Base-by-base conservation (phyloP, 75 land plant species). In the Azolla pinnata region DNA sequence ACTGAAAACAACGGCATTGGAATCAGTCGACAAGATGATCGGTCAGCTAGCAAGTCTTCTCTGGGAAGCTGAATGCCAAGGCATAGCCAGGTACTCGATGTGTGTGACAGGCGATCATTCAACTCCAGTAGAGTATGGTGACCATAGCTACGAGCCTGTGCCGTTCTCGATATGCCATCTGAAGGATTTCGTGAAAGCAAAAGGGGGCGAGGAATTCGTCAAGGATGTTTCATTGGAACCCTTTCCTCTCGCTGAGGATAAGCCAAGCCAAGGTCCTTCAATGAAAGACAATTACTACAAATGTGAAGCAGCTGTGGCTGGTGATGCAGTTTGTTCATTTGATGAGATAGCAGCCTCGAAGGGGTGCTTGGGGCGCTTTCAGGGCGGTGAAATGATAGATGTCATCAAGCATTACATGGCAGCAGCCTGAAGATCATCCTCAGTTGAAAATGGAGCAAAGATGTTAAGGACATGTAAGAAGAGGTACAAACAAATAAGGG, bases 101-200 rank as follows among this genome's bases (percentile, higher is more conserved):
- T 93, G 98, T 62, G 72, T 93, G 35, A 93, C 98, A 28, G 98
- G 98, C 23, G 98, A 93, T 53, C 98, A 93, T 54, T 93, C 98
- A 19, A 93, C 98, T 34, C 98, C 96, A 31, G 96, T 93, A 40
- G 98, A 88, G 54, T 93, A 93, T 72, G 98, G 98, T 21, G 98
- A 93, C 66, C 98, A 93, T 72, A 88, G 96, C 75, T 88, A 71
- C 46, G 96, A 88, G 62, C 87, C 98, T 12, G 96, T 93, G 2
- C 96, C 99, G 3, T 89, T 93, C 62, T 49, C 99, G 5, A 60
- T 89, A 14, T 89, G 96, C 55, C 75, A 77, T 17, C 60, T 93
- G 63, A 70, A 69, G 52, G 90, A 88, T 63, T 92, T 72, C 66
- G 85, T 92, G 4, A 70, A 68, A 61, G 90, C 87, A 17, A 63